Conservation (phyloP, 169 alveolate genomes). For the Prorocentrum cordatum region DNA sequence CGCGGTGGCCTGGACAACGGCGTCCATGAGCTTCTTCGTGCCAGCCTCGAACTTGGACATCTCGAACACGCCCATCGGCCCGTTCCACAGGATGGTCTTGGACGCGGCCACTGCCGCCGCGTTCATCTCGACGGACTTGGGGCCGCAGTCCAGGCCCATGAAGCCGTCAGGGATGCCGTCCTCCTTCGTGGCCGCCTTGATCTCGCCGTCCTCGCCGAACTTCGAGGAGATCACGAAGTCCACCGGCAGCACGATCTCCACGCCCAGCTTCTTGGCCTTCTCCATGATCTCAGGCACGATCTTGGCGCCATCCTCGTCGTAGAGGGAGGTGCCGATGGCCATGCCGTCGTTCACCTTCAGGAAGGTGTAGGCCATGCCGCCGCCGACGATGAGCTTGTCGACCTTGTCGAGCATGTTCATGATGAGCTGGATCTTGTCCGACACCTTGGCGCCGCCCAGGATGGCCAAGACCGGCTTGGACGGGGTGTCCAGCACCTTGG, state of each 20-base stretch:
- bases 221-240: conserved; percentile 90
- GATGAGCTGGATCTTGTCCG: conserved; percentile 94
- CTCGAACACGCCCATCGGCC: conserved; percentile 79
- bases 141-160: conserved; percentile 82
- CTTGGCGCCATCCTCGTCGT: conserved; percentile 82
- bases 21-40: not conserved
- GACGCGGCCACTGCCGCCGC: conserved; percentile 37
- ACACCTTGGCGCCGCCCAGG: conserved; percentile 94
- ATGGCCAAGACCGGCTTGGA: conserved; percentile 90
- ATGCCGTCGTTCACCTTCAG: conserved; percentile 76
- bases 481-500: conserved; percentile 83
- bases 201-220: conserved; percentile 85
- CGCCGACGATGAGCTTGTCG: conserved; percentile 94
- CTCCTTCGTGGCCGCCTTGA: conserved; percentile 74
- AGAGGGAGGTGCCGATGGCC: not conserved
- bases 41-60: conserved; percentile 71
- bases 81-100: conserved; percentile 77
- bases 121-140: not conserved
- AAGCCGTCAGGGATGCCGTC: conserved; percentile 89
- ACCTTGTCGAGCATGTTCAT: conserved; percentile 87
- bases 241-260: conserved; percentile 86
- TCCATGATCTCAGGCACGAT: conserved; percentile 85
- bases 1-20: conserved; percentile 85
- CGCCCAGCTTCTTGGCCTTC: conserved; percentile 75
- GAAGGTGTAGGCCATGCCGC: conserved; percentile 99